Conservation (phyloP, 78 protist species). For the Monosiga brevicollis region DNA sequence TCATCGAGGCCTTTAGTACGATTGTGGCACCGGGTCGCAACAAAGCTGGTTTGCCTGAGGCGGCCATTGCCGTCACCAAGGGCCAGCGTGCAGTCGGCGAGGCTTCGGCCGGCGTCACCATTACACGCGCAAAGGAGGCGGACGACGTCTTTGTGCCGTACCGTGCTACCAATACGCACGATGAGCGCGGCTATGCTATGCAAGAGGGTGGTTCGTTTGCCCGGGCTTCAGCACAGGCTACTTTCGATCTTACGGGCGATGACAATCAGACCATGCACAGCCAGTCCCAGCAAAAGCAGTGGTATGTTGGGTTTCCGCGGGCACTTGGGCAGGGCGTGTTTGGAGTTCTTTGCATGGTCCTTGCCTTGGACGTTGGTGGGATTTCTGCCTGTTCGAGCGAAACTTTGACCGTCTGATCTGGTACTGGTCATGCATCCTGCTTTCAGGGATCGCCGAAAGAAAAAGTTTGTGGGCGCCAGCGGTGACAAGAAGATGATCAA, state of each 20-base stretch:
- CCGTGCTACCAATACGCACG: neutral
- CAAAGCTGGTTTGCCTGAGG: neutral
- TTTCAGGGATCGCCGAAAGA: constrained; percentile 58
- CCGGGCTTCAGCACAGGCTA: neutral
- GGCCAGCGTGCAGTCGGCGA: neutral
- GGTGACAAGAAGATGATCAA: constrained; percentile 29
- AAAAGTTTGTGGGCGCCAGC: constrained; percentile 39
- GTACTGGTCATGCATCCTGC: no score
- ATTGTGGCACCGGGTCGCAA: neutral
- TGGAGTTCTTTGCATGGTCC: neutral
- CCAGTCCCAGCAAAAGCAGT: neutral
- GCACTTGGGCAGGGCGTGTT: neutral
- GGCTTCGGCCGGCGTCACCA: neutral
- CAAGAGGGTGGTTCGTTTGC: constrained; percentile 4
- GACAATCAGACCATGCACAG: neutral
- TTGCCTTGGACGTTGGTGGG: neutral
- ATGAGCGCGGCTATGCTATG: constrained; percentile 3
- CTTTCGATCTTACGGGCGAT: constrained; percentile 16
- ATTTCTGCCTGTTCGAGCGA: neutral
- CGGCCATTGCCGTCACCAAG: neutral
- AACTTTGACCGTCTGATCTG: neutral
- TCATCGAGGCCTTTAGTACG: neutral
- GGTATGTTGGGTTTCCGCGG: neutral
- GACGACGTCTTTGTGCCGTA: constrained; percentile 8
- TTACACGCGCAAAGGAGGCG: neutral